A percentile compares a stretch with the other conserved stretches of the same genome.
Evolutionary conservation across 2,329 filamentous ascomycete species (phyloP).

Genomic region (Colletotrichum plurivorum): DNA sequence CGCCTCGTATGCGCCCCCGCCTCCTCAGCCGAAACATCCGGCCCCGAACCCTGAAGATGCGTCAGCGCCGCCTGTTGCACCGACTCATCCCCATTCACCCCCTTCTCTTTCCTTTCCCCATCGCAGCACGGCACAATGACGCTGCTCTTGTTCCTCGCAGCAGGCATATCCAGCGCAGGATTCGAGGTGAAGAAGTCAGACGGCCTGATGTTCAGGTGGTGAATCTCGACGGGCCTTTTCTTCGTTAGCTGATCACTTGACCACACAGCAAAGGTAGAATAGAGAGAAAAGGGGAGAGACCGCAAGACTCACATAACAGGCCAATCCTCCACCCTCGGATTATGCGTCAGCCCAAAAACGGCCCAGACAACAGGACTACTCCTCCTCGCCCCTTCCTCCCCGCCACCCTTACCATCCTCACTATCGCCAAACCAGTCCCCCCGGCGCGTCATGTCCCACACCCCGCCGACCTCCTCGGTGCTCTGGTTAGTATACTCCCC

Average conservation of each 20-base stretch:
- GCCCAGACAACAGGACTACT: constrained; percentile 60
- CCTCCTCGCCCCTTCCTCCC: constrained; percentile 39
- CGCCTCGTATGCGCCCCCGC: constrained; percentile 40
- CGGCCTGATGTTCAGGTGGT: constrained; percentile 61
- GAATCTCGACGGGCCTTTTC: constrained; percentile 60
- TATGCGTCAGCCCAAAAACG: constrained; percentile 65
- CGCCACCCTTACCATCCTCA: too few species aligned
- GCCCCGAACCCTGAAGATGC: constrained; percentile 51
- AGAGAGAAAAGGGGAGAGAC: neutral
- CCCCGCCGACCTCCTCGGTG: constrained; percentile 57
- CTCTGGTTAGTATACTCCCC: constrained; percentile 68
- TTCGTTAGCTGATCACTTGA: neutral
- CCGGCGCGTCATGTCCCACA: constrained; percentile 61
- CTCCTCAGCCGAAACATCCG: constrained; percentile 45
- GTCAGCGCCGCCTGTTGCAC: constrained; percentile 49
- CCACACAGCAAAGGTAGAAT: too few species aligned
- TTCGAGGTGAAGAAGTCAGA: constrained; percentile 63
- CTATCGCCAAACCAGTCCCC: constrained; percentile 63
- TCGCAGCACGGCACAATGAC: constrained; percentile 56
- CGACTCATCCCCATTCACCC: constrained; percentile 30
- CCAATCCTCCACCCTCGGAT: constrained; percentile 64
- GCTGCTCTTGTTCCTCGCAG: constrained; percentile 54
- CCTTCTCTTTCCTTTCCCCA: constrained; percentile 13
- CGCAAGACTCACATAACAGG: constrained; percentile 62
- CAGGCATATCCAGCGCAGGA: constrained; percentile 62